phyloP scores from a whole-genome alignment of 257 asterid species.

The Prunella vulgaris region DNA sequence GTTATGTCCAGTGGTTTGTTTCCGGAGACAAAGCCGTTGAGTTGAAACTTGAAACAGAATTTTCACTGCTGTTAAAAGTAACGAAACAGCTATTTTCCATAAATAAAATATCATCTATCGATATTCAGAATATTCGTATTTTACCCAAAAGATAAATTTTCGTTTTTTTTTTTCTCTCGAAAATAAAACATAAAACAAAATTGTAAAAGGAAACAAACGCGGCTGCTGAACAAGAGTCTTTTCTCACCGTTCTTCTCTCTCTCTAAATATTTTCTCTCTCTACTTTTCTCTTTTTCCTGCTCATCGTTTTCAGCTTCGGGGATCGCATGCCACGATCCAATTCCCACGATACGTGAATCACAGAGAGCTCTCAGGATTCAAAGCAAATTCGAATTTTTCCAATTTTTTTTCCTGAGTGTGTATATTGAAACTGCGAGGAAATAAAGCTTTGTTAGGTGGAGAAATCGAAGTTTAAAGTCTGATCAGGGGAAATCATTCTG shows the following conservation, averaged over 20 bases:
- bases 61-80: constrained; percentile 25
- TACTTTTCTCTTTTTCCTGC: constrained; percentile 29
- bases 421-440: constrained; percentile 10
- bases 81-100: not conserved
- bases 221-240: constrained; percentile 53
- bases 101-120: not conserved
- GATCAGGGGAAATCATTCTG: constrained; percentile 36
- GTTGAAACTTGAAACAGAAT: constrained; percentile 22
- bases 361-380: constrained; percentile 25
- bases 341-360: constrained; percentile 30
- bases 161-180: not conserved
- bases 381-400: not conserved
- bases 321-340: constrained; percentile 62
- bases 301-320: constrained; percentile 53
- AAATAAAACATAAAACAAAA: not conserved
- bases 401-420: constrained; percentile 13
- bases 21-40: constrained; percentile 20
- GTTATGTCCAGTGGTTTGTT: not conserved
- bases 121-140: constrained; percentile 35
- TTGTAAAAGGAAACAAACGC: constrained; percentile 47
- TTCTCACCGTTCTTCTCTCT: constrained; percentile 29
- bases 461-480: constrained; percentile 38
- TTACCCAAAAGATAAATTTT: not conserved
- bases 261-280: constrained; percentile 25
- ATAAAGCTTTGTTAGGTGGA: constrained; percentile 37